phyloP scores from a whole-genome alignment of 768 basidiomycete species.

The Sistotremastrum suecicum region DNA sequence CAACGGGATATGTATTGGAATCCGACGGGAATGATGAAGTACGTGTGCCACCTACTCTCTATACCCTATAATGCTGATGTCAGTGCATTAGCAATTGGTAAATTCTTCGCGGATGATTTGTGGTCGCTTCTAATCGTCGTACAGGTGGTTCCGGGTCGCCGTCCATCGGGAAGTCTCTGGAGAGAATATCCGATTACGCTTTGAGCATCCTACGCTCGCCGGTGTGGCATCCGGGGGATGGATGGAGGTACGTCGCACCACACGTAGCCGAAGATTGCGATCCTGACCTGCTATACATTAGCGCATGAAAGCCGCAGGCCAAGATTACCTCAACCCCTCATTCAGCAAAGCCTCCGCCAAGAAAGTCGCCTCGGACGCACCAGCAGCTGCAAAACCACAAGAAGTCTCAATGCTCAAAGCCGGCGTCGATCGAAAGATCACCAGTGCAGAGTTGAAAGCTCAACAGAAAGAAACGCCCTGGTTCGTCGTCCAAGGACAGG shows the following conservation, averaged over 20 bases:
- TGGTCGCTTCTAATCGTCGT: slow-evolving; percentile 3
- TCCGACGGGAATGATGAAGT: not conserved
- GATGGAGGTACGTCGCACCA: slow-evolving; percentile 31
- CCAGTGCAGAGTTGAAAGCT: slow-evolving; percentile 26
- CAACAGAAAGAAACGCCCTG: slow-evolving; percentile 25
- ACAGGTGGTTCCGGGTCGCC: slow-evolving; percentile 44
- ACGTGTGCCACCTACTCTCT: not conserved
- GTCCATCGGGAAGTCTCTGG: slow-evolving; percentile 23
- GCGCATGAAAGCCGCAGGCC: slow-evolving; percentile 31
- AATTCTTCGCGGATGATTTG: not conserved
- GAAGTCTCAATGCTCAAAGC: slow-evolving; percentile 31
- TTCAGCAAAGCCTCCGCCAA: slow-evolving; percentile 14
- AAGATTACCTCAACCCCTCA: slow-evolving; percentile 27
- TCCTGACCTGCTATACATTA: slow-evolving; percentile 3
- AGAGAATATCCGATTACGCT: slow-evolving; percentile 19
- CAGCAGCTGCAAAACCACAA: not conserved
- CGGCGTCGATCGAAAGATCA: slow-evolving; percentile 29
- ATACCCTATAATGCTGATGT: not conserved
- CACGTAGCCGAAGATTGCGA: not conserved
- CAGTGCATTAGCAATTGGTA: slow-evolving; percentile 8
- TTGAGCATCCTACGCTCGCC: slow-evolving; percentile 46
- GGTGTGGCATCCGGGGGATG: slow-evolving; percentile 37
- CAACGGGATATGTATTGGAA: slow-evolving; percentile 34
- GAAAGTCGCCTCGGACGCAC: slow-evolving; percentile 2
- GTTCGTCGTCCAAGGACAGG: slow-evolving; percentile 42